Evolutionary conservation across 768 basidiomycete species (phyloP).

Genomic region (Boletus vinaceobasis): DNA sequence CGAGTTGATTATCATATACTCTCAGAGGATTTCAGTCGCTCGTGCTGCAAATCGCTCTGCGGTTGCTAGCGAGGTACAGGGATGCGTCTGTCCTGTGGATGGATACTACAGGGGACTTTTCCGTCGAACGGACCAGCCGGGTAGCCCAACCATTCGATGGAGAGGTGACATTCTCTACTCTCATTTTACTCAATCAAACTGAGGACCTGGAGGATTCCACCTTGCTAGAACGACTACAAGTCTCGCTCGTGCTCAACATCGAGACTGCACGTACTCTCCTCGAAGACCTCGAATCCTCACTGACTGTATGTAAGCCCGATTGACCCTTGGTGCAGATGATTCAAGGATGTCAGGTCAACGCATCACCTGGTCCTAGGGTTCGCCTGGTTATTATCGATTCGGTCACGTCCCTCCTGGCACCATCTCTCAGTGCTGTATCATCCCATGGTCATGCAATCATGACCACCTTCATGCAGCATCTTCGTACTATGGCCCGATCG

Average conservation of each 20-base stretch:
- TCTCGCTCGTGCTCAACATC: conserved; percentile 57
- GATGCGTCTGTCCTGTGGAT: conserved; percentile 59
- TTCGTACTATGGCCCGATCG: conserved; percentile 47
- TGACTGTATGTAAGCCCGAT: conserved; percentile 24
- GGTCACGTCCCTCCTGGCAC: conserved; percentile 61
- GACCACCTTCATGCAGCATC: conserved; percentile 65
- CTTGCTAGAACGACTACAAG: conserved; percentile 53
- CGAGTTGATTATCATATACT: neutral
- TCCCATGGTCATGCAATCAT: conserved; percentile 76
- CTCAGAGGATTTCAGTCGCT: conserved; percentile 46
- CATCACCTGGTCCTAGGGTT: conserved; percentile 16
- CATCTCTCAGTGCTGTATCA: conserved; percentile 60
- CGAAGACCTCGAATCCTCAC: conserved; percentile 36
- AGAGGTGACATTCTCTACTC: conserved; percentile 22
- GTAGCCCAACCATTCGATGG: conserved; percentile 32
- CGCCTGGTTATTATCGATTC: conserved; percentile 62
- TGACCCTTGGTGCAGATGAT: neutral
- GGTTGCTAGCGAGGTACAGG: conserved; percentile 41
- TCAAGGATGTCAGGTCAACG: conserved; percentile 8
- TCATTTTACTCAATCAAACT: neutral
- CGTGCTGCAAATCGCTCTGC: conserved; percentile 55
- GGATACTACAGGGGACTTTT: conserved; percentile 68
- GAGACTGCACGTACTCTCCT: conserved; percentile 52
- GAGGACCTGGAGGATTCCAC: conserved; percentile 25
- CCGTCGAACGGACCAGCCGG: conserved; percentile 43